Evolutionary conservation across 352 stramenopile species (phyloP), one percentile per base, ranked within the genome.

Genomic region (Phytophthora hybrid): DNA sequence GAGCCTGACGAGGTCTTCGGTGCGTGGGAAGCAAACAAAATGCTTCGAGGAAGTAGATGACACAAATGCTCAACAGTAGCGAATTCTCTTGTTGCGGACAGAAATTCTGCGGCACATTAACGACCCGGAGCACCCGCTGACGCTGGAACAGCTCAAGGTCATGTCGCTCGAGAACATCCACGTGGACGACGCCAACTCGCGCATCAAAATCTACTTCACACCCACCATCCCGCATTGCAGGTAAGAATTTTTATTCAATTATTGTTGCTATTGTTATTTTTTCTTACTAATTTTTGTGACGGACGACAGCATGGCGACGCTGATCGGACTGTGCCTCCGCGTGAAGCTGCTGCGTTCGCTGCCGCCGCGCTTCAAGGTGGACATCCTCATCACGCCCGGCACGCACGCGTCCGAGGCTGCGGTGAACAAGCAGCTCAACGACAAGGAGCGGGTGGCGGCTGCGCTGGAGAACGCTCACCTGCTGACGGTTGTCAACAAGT

Each of bases 141-240:
- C 94, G 32, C 83, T 98, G 34, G 94, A 98, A 81, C 93, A 98
- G 76, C 85, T 98, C 51, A 98, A 98, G 71, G 94, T 98, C 53
- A 93, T 97, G 79, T 84, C 92, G 62, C 80, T 95, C 7, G 93
- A 98, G 70, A 97, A 97, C 71, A 90, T 98, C 41, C 79, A 85
- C 58, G 91, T 98, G 34, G 85, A 98, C 68, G 90, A 98, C 70
- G 71, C 64, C 1, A 84, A 81, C 34, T 97, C 87, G 69, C 80
- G 75, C 63, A 82, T 98, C 18, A 83, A 82, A 59, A 82, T 98
- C 32, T 92, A 83, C 60, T 97, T 96, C 78, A 97, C 94, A 72
- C 97, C 97, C 23, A 99, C 97, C 26, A 98, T 99, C 67, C 97
- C 97, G 54, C 97, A 99, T 85, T 99, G 97, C 89, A 95, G 85